Evolutionary conservation across 345 rosid species (phyloP).

Genomic region (Citrus unshiu): DNA sequence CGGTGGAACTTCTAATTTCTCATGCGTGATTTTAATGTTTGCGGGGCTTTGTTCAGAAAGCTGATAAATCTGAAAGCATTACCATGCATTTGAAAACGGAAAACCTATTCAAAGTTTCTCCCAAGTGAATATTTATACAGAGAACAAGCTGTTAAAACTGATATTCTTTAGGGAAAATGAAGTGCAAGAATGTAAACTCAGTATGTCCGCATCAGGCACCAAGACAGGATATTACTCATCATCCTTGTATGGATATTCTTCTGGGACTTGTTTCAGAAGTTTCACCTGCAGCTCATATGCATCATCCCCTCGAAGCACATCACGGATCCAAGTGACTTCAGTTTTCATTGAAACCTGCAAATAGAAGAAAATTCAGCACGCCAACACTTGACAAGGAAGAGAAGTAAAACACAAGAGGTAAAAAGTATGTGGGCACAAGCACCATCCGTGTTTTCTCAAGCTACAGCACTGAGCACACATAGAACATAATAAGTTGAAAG

Average conservation of each 20-base stretch:
- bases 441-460: background rate
- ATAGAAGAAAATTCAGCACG: background rate
- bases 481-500: background rate
- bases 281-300: slow-evolving; percentile 86
- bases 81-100: too few species aligned
- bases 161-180: background rate
- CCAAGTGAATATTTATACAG: background rate
- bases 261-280: slow-evolving; percentile 77
- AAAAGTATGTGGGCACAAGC: too few species aligned
- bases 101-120: background rate
- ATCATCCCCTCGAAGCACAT: slow-evolving; percentile 82
- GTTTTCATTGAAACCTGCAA: slow-evolving; percentile 93
- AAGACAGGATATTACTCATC: slow-evolving; percentile 47
- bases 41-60: background rate
- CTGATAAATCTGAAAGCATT: background rate
- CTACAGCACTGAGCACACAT: background rate
- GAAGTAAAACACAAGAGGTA: background rate
- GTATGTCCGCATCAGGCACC: background rate
- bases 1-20: too few species aligned
- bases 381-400: background rate
- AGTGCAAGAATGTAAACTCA: background rate
- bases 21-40: too few species aligned
- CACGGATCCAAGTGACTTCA: slow-evolving; percentile 80
- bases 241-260: slow-evolving; percentile 94
- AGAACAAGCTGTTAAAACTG: background rate